Evolutionary conservation across 2,329 filamentous ascomycete genomes (phyloP), one percentile per base, ranked within the genome.

Genomic region (Akanthomyces muscarius): DNA sequence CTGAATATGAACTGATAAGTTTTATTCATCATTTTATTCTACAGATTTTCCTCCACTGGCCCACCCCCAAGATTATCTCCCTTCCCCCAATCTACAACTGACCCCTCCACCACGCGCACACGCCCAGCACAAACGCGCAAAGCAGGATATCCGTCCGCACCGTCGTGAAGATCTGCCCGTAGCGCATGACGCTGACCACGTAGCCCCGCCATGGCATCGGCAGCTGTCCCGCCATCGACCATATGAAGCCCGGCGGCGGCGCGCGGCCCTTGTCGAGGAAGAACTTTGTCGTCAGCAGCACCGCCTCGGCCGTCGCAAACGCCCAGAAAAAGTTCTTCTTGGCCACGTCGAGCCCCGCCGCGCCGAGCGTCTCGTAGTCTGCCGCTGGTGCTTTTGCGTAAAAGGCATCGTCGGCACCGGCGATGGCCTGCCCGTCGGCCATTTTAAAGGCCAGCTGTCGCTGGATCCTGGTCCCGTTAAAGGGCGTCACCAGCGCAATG

Each of bases 261-360:
- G 83, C 72, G 45, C 78, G 74, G 28, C 83, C 83, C 68, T 84
- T 85, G 69, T 92, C 89, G 58, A 91, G 71, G 68, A 92, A 86
- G 72, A 89, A 90, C 28, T 90, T 81, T 36, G 84, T 87, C 1
- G 86, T 89, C 66, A 94, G 85, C 66, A 94, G 78, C 60, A 91
- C 72, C 13, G 91, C 81, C 77, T 95, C 90, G 38, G 86, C 87
- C 0, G 90, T 91, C 6, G 89, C 88, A 72, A 94, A 95, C n/a
- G 90, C 82, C 79, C 87, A 91, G 75, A 94, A 92, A 75, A 92
- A 88, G 25, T 76, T 58, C 53, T 65, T 69, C 66, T 71, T 74
- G 50, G 70, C 73, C 55, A 68, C 72, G 63, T 75, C 73, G 25
- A 71, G 64, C 47, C 72, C 72, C 14, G 36, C 41, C 2, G 36